These are phyloP conservation scores for Aspergillus sp. DNA, from an alignment of 2,329 filamentous ascomycete genomes.

Conservation along the genomic window DNA sequence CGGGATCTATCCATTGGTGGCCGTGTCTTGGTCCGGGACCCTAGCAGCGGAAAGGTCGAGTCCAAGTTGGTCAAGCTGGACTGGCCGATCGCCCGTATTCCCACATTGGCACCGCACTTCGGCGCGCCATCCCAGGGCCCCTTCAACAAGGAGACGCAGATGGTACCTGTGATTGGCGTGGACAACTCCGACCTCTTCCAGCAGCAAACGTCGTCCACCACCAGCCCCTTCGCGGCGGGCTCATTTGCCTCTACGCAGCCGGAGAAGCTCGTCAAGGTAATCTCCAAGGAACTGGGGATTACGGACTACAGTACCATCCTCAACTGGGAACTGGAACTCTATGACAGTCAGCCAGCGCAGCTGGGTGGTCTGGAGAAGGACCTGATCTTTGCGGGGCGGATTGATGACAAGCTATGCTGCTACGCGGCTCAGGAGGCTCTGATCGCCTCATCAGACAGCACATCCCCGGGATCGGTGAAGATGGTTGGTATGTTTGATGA, in stretches of 20 bases:
- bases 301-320: constrained; percentile 72
- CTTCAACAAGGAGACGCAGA: constrained; percentile 87
- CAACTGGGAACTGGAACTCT: constrained; percentile 97
- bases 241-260: constrained; percentile 84
- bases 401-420: constrained; percentile 97
- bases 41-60: constrained; percentile 71
- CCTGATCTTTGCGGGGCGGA: constrained; percentile 90
- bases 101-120: constrained; percentile 92
- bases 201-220: constrained; percentile 18
- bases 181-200: constrained; percentile 66
- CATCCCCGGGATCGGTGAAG: constrained; percentile 69
- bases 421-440: constrained; percentile 87
- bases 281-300: constrained; percentile 76
- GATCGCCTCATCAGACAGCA: constrained; percentile 62
- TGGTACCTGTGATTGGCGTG: constrained; percentile 89
- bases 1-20: constrained; percentile 89
- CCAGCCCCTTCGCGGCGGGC: constrained; percentile 49
- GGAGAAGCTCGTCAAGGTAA: constrained; percentile 77
- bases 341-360: constrained; percentile 81
- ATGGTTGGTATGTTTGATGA: constrained; percentile 94
- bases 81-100: constrained; percentile 91
- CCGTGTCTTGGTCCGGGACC: constrained; percentile 78
- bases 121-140: constrained; percentile 68
- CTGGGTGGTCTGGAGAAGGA: constrained; percentile 85
- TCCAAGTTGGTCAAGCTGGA: constrained; percentile 84